These are phyloP conservation scores for Tylopilus sp. DNA, from an alignment of 768 basidiomycete species.

Conservation along the genomic window DNA sequence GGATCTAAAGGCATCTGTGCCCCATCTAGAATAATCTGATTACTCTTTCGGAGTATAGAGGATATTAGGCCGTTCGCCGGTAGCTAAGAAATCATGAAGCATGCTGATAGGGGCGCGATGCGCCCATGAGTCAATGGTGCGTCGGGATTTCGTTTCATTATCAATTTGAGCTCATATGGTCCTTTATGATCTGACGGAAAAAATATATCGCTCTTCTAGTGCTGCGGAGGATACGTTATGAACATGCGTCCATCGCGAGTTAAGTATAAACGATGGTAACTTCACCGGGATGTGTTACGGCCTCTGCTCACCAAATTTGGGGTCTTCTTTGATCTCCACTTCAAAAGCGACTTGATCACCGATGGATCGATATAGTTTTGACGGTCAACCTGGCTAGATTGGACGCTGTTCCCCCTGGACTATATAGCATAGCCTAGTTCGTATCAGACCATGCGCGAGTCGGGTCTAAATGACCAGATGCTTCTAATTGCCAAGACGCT, in stretches of 20 bases:
- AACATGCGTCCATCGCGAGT: background rate
- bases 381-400: background rate
- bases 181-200: background rate
- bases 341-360: slow-evolving; percentile 7
- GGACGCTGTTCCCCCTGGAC: background rate
- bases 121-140: background rate
- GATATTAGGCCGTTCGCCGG: slow-evolving; percentile 1
- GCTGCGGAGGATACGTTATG: slow-evolving; percentile 3
- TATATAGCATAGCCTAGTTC: background rate
- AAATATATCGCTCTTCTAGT: background rate
- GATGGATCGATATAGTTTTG: background rate
- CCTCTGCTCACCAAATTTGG: background rate
- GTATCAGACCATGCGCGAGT: background rate
- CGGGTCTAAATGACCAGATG: background rate
- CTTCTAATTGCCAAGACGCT: background rate
- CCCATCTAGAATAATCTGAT: background rate
- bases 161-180: background rate
- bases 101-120: background rate
- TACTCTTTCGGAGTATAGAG: background rate
- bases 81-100: background rate
- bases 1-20: background rate
- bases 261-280: background rate
- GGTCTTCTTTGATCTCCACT: background rate
- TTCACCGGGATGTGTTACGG: background rate
- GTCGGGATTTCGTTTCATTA: background rate